Base-by-base conservation (phyloP, 495 filamentous ascomycete species). In the Penicillium cinerascens region DNA sequence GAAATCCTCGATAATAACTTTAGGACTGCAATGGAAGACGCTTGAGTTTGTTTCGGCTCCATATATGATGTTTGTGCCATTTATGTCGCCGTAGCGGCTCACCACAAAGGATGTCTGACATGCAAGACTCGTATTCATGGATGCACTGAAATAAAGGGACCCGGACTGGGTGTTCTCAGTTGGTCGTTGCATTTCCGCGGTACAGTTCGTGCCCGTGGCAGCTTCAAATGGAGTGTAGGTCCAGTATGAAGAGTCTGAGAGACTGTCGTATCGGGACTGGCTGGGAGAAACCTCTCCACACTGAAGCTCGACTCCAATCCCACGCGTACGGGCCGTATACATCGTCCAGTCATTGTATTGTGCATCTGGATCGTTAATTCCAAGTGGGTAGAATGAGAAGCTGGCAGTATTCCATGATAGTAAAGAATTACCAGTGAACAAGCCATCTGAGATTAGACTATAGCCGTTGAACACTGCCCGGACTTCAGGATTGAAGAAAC, bases 11-110 rank as follows among this genome's bases (percentile, higher is more conserved):
- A 61, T 56, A 2, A 38, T 13, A 3, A 64, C 21, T 13, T 54
- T 36, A 1, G 60, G 61, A 11, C 40, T 18, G 21, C 64, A 67
- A 13, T 58, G 47, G 18, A 66, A 47, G 0, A 51, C 56, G n/a
- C n/a, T n/a, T n/a, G n/a, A 0, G 36, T 51, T 10, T 44, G 23
- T 1, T 21, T 42, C 2, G 39, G 15, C 10, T 17, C 7, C 13
- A 26, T n/a, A 40, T 40, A n/a, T 8, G 6, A 15, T 17, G 13
- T 9, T 4, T 8, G 16, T 1, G 1, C 36, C 13, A 17, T 2
- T 17, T 8, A 6, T 13, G n/a, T 10, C 16, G 13, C 15, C 16
- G 36, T 3, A 38, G 3, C 13, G 6, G 16, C 13, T 38, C 13
- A 51, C 41, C 26, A 38, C n/a, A 27, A 51, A 44, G 6, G 49